Percentiles rank a stretch among this genome's conserved stretches.
These are phyloP conservation scores for Aspergillus caelatus DNA, from an alignment of 2,329 filamentous ascomycete genomes.

Conservation along the genomic window DNA sequence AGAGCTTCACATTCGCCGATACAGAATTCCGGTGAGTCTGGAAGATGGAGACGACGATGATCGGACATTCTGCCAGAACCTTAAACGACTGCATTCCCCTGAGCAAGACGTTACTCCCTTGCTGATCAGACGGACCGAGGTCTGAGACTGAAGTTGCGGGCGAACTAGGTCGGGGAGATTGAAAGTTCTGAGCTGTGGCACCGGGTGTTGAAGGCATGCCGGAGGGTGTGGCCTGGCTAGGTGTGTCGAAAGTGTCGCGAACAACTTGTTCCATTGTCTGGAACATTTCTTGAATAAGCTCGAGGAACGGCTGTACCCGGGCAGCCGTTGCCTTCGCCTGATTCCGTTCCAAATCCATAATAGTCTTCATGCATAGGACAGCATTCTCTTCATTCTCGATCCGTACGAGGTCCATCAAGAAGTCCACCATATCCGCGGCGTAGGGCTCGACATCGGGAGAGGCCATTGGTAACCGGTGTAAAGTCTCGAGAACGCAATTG, in stretches of 20 bases:
- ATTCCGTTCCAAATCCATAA: constrained; percentile 94
- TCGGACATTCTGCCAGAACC: constrained; percentile 94
- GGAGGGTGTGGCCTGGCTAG: constrained; percentile 58
- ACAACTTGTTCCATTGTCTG: constrained; percentile 93
- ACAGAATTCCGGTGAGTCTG: constrained; percentile 85
- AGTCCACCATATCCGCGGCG: constrained; percentile 83
- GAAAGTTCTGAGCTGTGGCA: constrained; percentile 66
- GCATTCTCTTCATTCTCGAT: constrained; percentile 98
- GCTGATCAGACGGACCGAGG: constrained; percentile 73
- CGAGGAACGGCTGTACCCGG: constrained; percentile 86
- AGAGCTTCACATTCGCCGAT: constrained; percentile 80
- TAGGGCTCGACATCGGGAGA: constrained; percentile 85
- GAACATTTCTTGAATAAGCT: constrained; percentile 93
- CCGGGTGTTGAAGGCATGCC: constrained; percentile 56
- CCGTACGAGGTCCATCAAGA: constrained; percentile 84
- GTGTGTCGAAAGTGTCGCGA: constrained; percentile 89
- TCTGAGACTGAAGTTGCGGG: constrained; percentile 81
- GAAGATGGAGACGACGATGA: constrained; percentile 98
- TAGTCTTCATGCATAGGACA: constrained; percentile 95
- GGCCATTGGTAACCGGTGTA: constrained; percentile 79
- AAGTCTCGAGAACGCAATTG: constrained; percentile 89
- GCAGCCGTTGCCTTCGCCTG: constrained; percentile 79
- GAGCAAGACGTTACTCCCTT: constrained; percentile 76
- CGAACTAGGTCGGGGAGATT: constrained; percentile 87
- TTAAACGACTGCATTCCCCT: constrained; percentile 99